phyloP scores from a whole-genome alignment of 2,329 filamentous ascomycete genomes.

The Trichoderma sp. region DNA sequence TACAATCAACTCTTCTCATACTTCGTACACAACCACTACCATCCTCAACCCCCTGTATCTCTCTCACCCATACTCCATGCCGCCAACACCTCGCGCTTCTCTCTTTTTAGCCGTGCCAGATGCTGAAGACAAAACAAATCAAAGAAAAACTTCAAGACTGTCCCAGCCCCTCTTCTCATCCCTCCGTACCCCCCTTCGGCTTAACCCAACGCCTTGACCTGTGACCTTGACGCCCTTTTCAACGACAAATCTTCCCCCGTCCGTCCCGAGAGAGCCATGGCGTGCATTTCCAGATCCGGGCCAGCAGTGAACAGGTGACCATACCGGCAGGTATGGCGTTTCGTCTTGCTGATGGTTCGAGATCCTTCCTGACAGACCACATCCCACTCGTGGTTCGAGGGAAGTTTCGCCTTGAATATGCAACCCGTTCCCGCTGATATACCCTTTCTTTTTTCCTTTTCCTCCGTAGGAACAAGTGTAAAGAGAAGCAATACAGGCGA shows the following conservation, averaged over 20 bases:
- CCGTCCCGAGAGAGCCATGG: not conserved
- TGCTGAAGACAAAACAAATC: not conserved
- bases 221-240: constrained; percentile 26
- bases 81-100: constrained; percentile 10
- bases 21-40: too few species aligned
- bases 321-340: not conserved
- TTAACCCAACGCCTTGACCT: constrained; percentile 25
- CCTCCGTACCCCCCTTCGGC: not conserved
- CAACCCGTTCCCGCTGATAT: constrained; percentile 19
- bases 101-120: not conserved
- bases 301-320: not conserved
- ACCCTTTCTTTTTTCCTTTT: not conserved
- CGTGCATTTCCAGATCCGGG: not conserved
- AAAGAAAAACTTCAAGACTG: not conserved
- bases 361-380: not conserved
- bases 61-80: constrained; percentile 6
- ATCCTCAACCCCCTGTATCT: not conserved
- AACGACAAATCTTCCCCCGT: not conserved
- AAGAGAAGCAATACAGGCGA: constrained; percentile 7
- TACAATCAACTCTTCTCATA: too few species aligned
- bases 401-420: constrained; percentile 18
- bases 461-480: constrained; percentile 6
- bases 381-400: not conserved
- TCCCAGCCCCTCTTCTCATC: not conserved
- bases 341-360: not conserved